Base-by-base conservation (phyloP, 768 basidiomycete genomes). In the Filobasidium wieringae region DNA sequence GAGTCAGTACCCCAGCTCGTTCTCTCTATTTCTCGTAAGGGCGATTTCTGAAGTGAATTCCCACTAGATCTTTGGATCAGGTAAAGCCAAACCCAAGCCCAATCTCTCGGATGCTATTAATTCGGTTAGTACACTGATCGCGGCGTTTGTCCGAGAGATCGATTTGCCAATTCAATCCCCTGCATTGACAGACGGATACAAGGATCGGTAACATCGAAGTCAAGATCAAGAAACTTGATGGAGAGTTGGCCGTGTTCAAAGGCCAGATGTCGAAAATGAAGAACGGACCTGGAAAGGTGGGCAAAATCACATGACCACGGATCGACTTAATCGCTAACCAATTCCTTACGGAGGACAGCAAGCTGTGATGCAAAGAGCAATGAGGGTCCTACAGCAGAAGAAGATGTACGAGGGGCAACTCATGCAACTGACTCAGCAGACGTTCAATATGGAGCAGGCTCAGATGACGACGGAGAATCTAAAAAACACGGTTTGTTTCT, bases 391-490 rank as follows among this genome's bases (percentile, higher is more conserved):
- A 39, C 90, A 89, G 76, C 95, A 97, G 77, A 96, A 89, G 78
- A 80, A 83, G 75, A 84, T 96, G 88, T 76, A 73, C 56, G 95
- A 99, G 72, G 79, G 78, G 14, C 95, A 99, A 72, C 80, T 97
- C 36, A 79, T 82, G 8, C 90, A 95, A 73, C 79, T 99, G 15
- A 78, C 86, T 29, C 95, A 97, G 71, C 95, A 97, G 73, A 85
- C 88, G 24, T 97, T 89, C 78, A 97, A 99, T 75, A 97, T 97
- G 87, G 92, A 99, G 77, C 90, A 87, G 55, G 86, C 92, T 12
- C 82, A 87, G 14, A 82, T 97, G 67, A 84, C 88, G 8, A 97
- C 93, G n/a, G 95, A 97, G 76, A 97, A 97, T 74, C 75, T 97
- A 67, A 83, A 89, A 63, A 97, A 96, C 72, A 97, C 95, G 7